Conservation (phyloP, 345 rosid species). For the Brassica juncea region DNA sequence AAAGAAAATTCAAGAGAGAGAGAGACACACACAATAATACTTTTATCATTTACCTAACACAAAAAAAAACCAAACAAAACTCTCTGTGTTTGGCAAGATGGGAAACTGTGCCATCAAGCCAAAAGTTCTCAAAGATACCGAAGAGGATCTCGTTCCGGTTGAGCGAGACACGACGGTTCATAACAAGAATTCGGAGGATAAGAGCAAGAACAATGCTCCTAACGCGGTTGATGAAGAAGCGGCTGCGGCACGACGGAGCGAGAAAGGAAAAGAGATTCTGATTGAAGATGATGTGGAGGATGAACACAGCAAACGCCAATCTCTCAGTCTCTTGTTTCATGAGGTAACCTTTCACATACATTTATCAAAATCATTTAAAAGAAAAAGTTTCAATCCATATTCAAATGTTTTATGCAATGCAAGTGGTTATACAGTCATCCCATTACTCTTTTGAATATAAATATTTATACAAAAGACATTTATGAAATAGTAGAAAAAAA, state of each 20-base stretch:
- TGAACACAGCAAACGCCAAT: slow-evolving; percentile 30
- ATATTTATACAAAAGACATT: not conserved
- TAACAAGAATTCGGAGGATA: not conserved
- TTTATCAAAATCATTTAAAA: not conserved
- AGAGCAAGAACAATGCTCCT: not conserved
- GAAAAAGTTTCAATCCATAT: not conserved
- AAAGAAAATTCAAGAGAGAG: slow-evolving; percentile 8
- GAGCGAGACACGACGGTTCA: slow-evolving; percentile 28
- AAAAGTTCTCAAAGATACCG: slow-evolving; percentile 42
- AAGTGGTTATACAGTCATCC: not conserved
- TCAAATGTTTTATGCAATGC: not conserved
- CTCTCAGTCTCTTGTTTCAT: slow-evolving; percentile 39
- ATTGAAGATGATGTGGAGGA: slow-evolving; percentile 35
- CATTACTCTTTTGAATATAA: not conserved
- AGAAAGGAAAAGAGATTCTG: slow-evolving; percentile 42
- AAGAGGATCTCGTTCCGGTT: slow-evolving; percentile 29
- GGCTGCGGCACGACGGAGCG: slow-evolving; percentile 30
- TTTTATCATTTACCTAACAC: not conserved
- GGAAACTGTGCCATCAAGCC: slow-evolving; percentile 43
- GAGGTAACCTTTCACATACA: slow-evolving; percentile 26
- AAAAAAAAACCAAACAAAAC: not conserved
- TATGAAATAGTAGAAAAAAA: not conserved
- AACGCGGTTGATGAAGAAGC: slow-evolving; percentile 21
- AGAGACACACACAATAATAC: not conserved
- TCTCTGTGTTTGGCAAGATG: slow-evolving; percentile 19